Percentiles rank a stretch among this genome's conserved stretches.
Conservation (phyloP, 108 stramenopile genomes). For the Cyclotella kingstonii region DNA sequence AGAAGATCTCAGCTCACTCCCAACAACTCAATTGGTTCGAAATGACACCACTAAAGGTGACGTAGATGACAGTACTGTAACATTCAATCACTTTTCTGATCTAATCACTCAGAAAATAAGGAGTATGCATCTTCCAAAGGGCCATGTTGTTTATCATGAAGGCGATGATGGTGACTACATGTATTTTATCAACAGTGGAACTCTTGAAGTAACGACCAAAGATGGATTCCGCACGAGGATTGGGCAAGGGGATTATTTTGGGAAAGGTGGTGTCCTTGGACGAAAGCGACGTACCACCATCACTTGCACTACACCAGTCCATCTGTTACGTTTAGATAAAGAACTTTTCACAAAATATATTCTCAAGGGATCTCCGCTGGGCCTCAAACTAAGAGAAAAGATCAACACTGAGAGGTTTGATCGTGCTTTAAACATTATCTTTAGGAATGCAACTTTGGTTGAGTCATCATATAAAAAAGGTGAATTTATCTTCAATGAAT, state of each 20-base stretch:
- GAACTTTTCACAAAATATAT: constrained; percentile 43
- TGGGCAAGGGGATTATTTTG: constrained; percentile 51
- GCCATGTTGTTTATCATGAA: constrained; percentile 77
- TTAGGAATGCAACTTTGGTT: constrained; percentile 15
- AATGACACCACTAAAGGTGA: constrained; percentile 27
- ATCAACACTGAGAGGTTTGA: constrained; percentile 40
- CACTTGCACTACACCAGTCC: constrained; percentile 44
- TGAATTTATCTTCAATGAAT: constrained; percentile 31
- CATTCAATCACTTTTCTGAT: constrained; percentile 42
- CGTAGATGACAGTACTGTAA: constrained; percentile 21
- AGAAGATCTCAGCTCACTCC: constrained; percentile 41
- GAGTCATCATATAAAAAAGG: constrained; percentile 37
- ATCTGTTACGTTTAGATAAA: constrained; percentile 37
- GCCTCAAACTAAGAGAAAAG: constrained; percentile 33
- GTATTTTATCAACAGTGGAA: constrained; percentile 86
- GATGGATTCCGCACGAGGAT: constrained; percentile 47
- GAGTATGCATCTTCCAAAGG: constrained; percentile 64
- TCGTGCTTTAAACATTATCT: constrained; percentile 27
- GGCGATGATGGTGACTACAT: constrained; percentile 80
- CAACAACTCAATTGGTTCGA: constrained; percentile 20
- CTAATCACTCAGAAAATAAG: constrained; percentile 36
- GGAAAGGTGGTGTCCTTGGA: constrained; percentile 42
- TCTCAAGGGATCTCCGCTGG: constrained; percentile 37
- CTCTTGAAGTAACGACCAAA: constrained; percentile 56
- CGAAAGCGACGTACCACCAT: constrained; percentile 32